Conservation (phyloP, 1,139 yeast species). For the Arxiozyma bovina region DNA sequence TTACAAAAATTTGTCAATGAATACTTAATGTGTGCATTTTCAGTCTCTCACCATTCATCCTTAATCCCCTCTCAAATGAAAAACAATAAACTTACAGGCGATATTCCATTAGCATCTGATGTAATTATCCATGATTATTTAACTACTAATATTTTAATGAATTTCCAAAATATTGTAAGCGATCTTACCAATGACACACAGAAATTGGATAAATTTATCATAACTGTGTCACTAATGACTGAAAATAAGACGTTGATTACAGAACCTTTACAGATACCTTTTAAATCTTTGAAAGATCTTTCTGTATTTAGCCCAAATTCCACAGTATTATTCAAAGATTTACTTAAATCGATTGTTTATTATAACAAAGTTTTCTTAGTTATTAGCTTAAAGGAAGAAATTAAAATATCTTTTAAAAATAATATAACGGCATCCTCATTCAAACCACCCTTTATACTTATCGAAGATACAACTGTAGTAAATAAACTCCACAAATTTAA, state of each 20-base stretch:
- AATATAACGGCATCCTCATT: background rate
- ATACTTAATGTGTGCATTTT: slow-evolving; percentile 63
- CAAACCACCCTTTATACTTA: slow-evolving; percentile 21
- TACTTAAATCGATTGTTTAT: slow-evolving; percentile 63
- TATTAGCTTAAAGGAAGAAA: slow-evolving; percentile 57
- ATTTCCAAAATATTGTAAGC: slow-evolving; percentile 64
- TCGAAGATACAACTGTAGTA: slow-evolving; percentile 8
- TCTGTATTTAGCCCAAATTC: slow-evolving; percentile 53
- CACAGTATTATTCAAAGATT: slow-evolving; percentile 71
- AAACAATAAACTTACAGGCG: slow-evolving; percentile 22
- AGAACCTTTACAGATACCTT: slow-evolving; percentile 40
- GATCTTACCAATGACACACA: slow-evolving; percentile 52
- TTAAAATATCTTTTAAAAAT: slow-evolving; percentile 24
- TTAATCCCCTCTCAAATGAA: slow-evolving; percentile 9
- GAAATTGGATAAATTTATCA: slow-evolving; percentile 59
- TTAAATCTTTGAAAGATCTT: background rate
- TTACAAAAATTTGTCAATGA: slow-evolving; percentile 60
- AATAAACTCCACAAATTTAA: slow-evolving; percentile 40
- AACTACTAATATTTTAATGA: slow-evolving; percentile 60
- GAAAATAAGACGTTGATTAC: slow-evolving; percentile 52
- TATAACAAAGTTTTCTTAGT: slow-evolving; percentile 57
- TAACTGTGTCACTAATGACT: slow-evolving; percentile 64
- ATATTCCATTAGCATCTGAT: background rate
- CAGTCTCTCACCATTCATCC: slow-evolving; percentile 58
- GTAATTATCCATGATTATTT: background rate